These are phyloP conservation scores for Cryphonectria naterciae DNA, from an alignment of 2,329 filamentous ascomycete species.

Conservation along the genomic window DNA sequence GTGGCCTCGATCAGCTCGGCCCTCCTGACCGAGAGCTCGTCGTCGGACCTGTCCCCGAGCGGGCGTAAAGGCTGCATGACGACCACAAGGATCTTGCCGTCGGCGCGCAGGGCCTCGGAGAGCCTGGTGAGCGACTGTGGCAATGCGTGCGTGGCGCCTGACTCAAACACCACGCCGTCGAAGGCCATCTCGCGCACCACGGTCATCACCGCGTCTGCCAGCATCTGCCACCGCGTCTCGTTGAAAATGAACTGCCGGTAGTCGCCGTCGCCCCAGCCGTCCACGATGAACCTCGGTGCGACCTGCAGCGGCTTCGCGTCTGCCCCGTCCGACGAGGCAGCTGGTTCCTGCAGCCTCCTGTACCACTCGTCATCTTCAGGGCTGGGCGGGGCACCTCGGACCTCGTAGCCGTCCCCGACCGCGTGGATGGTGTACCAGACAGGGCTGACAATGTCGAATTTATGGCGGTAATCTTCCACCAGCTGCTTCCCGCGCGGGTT, in stretches of 20 bases:
- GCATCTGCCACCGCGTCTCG: constrained; percentile 30
- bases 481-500: constrained; percentile 32
- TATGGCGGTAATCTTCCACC: constrained; percentile 31
- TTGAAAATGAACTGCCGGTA: constrained; percentile 32
- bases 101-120: constrained; percentile 25
- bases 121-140: constrained; percentile 26
- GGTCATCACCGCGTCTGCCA: constrained; percentile 25
- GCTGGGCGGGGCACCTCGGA: constrained; percentile 28
- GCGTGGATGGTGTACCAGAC: constrained; percentile 34
- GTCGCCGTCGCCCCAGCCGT: constrained; percentile 30
- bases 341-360: constrained; percentile 21
- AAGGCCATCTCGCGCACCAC: constrained; percentile 29
- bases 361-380: constrained; percentile 30
- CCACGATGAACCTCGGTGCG: constrained; percentile 32
- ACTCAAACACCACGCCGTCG: constrained; percentile 33
- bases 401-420: constrained; percentile 26
- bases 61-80: constrained; percentile 31
- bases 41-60: constrained; percentile 16
- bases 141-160: constrained; percentile 31
- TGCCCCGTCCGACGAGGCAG: not conserved
- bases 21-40: constrained; percentile 9
- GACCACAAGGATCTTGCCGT: constrained; percentile 30
- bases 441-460: constrained; percentile 33
- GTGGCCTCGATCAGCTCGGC: constrained; percentile 15
- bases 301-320: constrained; percentile 23